A percentile compares a stretch with the other conserved stretches of the same genome.
Evolutionary conservation across 2,329 filamentous ascomycete species (phyloP).

Genomic region (Stagonosporopsis rhizophila): DNA sequence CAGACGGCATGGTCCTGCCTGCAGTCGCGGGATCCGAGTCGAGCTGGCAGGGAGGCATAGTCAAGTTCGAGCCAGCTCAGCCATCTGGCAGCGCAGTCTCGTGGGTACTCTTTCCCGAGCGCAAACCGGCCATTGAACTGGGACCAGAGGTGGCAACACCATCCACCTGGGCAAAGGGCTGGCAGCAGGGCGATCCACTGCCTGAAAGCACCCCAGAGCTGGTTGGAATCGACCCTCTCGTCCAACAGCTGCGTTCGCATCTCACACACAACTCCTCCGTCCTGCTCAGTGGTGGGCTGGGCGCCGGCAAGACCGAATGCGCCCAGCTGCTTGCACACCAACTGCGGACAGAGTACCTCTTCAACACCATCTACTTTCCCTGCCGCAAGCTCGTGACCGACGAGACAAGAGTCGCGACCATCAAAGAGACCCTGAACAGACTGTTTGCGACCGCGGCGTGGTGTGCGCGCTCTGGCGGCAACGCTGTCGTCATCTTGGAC

Average conservation of each 20-base stretch:
- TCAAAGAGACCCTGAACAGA: slow-evolving; percentile 86
- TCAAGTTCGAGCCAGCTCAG: slow-evolving; percentile 74
- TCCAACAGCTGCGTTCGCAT: slow-evolving; percentile 76
- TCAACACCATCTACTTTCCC: slow-evolving; percentile 83
- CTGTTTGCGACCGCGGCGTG: slow-evolving; percentile 90
- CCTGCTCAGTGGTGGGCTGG: slow-evolving; percentile 84
- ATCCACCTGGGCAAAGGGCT: slow-evolving; percentile 56
- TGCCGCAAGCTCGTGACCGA: slow-evolving; percentile 89
- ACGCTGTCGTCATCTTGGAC: slow-evolving; percentile 84
- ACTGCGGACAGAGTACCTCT: slow-evolving; percentile 75
- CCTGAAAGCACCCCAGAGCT: slow-evolving; percentile 64
- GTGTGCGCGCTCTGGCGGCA: slow-evolving; percentile 86
- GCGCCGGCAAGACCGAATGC: slow-evolving; percentile 87
- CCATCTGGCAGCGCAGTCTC: slow-evolving; percentile 36
- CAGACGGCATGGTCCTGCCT: slow-evolving; percentile 82
- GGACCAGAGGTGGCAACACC: slow-evolving; percentile 76
- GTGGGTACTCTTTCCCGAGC: slow-evolving; percentile 82
- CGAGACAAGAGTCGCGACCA: slow-evolving; percentile 84
- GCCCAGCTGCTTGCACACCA: slow-evolving; percentile 77
- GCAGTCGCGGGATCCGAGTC: slow-evolving; percentile 62
- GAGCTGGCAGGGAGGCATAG: slow-evolving; percentile 81
- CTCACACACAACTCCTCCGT: slow-evolving; percentile 88
- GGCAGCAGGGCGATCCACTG: slow-evolving; percentile 64
- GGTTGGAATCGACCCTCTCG: slow-evolving; percentile 82
- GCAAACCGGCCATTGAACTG: slow-evolving; percentile 75